A percentile compares a stretch with the other conserved stretches of the same genome.
These are phyloP conservation scores for Fusarium chlamydosporum DNA, from an alignment of 2,329 filamentous ascomycete species.

Conservation along the genomic window DNA sequence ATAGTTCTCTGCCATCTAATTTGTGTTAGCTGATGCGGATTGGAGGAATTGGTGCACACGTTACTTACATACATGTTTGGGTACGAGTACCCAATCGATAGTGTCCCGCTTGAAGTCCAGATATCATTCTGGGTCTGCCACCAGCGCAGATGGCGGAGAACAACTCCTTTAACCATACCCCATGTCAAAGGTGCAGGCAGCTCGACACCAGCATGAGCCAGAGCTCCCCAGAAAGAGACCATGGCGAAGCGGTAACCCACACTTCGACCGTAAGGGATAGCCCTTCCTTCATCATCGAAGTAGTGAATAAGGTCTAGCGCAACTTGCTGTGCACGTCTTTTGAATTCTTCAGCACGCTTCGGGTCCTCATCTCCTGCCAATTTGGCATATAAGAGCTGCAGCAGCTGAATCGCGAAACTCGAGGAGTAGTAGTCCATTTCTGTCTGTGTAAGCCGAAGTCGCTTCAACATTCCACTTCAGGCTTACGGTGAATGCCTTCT, in stretches of 20 bases:
- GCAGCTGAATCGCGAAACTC: slow-evolving; percentile 84
- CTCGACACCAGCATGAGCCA: slow-evolving; percentile 82
- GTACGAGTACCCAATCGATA: slow-evolving; percentile 83
- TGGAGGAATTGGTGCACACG: not conserved
- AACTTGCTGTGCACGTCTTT: slow-evolving; percentile 73
- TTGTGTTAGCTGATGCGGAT: slow-evolving; percentile 34
- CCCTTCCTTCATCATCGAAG: slow-evolving; percentile 78
- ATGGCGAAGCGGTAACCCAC: slow-evolving; percentile 88
- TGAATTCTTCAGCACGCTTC: slow-evolving; percentile 76
- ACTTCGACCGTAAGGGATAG: slow-evolving; percentile 83
- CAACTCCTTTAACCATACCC: slow-evolving; percentile 83
- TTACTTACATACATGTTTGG: slow-evolving; percentile 77
- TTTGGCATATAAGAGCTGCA: slow-evolving; percentile 83
- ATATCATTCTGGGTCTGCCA: slow-evolving; percentile 83
- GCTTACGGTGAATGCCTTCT: slow-evolving; percentile 76
- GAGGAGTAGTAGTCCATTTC: slow-evolving; percentile 90
- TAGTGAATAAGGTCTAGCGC: slow-evolving; percentile 82
- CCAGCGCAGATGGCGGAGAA: slow-evolving; percentile 81
- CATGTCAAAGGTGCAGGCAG: slow-evolving; percentile 79
- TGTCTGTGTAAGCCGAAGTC: slow-evolving; percentile 45
- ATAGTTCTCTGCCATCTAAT: slow-evolving; percentile 82
- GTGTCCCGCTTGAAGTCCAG: slow-evolving; percentile 80
- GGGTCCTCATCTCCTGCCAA: slow-evolving; percentile 77
- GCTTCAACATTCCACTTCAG: not conserved
- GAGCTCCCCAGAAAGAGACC: slow-evolving; percentile 85